Evolutionary conservation across 1,284 basidiomycete species (phyloP), one percentile per base, ranked within the genome.

Genomic region (Pholiota adiposa): DNA sequence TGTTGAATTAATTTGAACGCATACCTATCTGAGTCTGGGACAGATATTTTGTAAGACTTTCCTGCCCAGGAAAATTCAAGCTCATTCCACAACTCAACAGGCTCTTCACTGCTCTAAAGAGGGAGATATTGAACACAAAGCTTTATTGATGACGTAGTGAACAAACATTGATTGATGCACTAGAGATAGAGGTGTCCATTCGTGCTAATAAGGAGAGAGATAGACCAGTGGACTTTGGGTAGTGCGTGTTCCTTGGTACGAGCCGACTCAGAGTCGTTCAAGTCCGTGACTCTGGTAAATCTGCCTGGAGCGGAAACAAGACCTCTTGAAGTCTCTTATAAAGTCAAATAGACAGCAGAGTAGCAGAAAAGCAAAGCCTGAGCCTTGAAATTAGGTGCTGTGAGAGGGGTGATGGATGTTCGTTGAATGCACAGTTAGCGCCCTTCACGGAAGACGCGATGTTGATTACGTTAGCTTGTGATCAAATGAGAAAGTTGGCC

Each of bases 1-100:
- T 53, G 8, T 51, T 9, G 7, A 29, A 49, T 19, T 11, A 31
- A 4, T 31, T 5, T 31, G 33, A 38, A 23, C 23, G 18, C 36
- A 44, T 65, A 88, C 89, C 89, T 84, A 71, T 92, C 89, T 19
- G 86, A 88, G 60, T 89, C 88, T 18, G 88, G 87, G n/a, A 91
- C 76, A 53, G 84, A 77, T 53, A 90, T 65, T 25, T 72, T 75
- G 66, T 82, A 88, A 1, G 78, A 67, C 66, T 86, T 86, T 19
- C 86, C 85, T 14, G 82, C 77, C 87, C 88, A 90, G 8, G 81
- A 82, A 68, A 90, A 89, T 31, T 79, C 77, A 18, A 91, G 74
- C n/a, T 82, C 78, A 34, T 85, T 78, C 86, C 87, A 90, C 60
- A 66, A 70, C 65, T 80, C 79, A 48, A 61, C 48, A 53, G 66